Conservation (phyloP, 2,329 filamentous ascomycete species). For the Grosmannia penicillata region DNA sequence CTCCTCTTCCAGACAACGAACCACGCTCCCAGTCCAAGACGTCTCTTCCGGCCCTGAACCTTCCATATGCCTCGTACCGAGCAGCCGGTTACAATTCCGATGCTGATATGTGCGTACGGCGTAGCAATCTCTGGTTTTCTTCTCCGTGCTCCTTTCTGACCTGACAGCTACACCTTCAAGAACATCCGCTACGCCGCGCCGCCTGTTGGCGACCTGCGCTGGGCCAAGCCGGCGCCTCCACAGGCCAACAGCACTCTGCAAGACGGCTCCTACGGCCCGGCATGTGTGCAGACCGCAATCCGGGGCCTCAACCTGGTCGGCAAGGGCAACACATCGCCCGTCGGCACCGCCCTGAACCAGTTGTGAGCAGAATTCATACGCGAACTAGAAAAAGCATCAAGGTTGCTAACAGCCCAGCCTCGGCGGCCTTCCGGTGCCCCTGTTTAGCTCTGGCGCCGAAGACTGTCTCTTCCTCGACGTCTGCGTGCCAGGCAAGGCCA, state of each 20-base stretch:
- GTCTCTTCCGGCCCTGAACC: slow-evolving; percentile 12
- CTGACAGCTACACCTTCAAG: slow-evolving; percentile 22
- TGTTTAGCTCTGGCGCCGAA: slow-evolving; percentile 19
- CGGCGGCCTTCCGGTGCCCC: slow-evolving; percentile 17
- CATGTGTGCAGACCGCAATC: slow-evolving; percentile 13
- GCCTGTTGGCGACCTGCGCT: slow-evolving; percentile 24
- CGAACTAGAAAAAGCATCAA: not conserved
- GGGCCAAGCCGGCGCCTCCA: slow-evolving; percentile 24
- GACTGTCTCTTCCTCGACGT: slow-evolving; percentile 36
- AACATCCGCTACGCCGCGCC: slow-evolving; percentile 29
- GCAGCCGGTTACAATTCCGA: slow-evolving; percentile 11
- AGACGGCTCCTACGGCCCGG: slow-evolving; percentile 14
- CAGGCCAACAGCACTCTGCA: slow-evolving; percentile 12
- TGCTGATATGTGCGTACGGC: slow-evolving; percentile 12
- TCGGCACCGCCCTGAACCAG: slow-evolving; percentile 19
- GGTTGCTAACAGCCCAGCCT: slow-evolving; percentile 10
- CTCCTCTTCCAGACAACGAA: slow-evolving; percentile 2
- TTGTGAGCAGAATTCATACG: slow-evolving; percentile 16
- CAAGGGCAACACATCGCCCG: slow-evolving; percentile 17
- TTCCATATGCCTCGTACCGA: slow-evolving; percentile 14
- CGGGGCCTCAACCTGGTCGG: slow-evolving; percentile 17
- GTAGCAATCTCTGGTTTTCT: not conserved
- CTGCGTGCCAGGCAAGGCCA: slow-evolving; percentile 27
- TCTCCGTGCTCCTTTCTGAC: not conserved
- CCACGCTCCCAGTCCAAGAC: slow-evolving; percentile 1